These are phyloP conservation scores for Calonectria naviculata DNA, from an alignment of 2,329 filamentous ascomycete species.

Conservation along the genomic window DNA sequence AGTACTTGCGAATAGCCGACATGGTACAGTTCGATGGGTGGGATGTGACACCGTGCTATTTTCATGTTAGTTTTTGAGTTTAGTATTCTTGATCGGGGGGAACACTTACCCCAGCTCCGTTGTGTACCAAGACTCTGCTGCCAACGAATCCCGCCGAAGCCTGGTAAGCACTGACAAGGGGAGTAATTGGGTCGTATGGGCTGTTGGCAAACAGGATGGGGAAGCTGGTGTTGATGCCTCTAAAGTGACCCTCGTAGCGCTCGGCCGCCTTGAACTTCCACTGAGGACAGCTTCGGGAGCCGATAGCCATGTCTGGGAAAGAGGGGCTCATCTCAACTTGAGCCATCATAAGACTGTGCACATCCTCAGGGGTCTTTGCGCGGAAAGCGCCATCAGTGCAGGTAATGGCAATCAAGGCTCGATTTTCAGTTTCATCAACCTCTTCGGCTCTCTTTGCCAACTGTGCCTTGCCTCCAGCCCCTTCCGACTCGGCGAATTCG, in stretches of 20 bases:
- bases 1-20: neutral
- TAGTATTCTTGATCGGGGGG: neutral
- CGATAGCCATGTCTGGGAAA: neutral
- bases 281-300: neutral
- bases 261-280: neutral
- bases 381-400: neutral
- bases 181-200: neutral
- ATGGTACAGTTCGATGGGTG: slow-evolving; percentile 8
- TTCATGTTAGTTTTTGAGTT: neutral
- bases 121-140: neutral
- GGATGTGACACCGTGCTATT: neutral
- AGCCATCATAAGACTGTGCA: neutral
- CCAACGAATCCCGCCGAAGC: neutral
- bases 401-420: neutral
- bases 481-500: too few species aligned
- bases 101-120: neutral
- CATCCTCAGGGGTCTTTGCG: neutral
- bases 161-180: neutral
- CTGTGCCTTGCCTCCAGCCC: neutral
- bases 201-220: neutral
- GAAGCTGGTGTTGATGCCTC: neutral
- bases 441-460: too few species aligned
- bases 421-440: too few species aligned
- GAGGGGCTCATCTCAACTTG: neutral
- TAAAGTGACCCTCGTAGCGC: neutral